Percentiles rank a stretch among this genome's conserved stretches.
These are phyloP conservation scores for Apophysomyces ossiformis DNA, from an alignment of 371 early-diverging fungal species.

Conservation along the genomic window DNA sequence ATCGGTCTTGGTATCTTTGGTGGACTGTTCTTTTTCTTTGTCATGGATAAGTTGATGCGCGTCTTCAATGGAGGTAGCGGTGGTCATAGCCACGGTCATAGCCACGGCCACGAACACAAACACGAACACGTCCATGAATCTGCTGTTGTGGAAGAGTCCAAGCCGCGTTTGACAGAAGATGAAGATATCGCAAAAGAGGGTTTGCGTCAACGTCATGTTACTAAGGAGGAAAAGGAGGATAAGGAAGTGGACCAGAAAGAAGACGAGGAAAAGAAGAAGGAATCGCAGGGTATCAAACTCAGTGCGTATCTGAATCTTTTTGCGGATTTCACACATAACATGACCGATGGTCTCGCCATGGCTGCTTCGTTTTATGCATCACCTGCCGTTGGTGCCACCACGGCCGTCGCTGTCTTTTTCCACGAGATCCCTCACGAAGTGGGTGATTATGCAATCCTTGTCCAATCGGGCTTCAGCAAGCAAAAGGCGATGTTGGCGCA, in stretches of 20 bases:
- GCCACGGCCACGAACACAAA: constrained; percentile 45
- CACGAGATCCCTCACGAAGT: constrained; percentile 95
- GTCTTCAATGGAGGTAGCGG: constrained; percentile 68
- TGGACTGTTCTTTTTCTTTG: constrained; percentile 76
- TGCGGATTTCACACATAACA: constrained; percentile 90
- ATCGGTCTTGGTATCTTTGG: constrained; percentile 78
- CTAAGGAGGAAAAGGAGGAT: constrained; percentile 15
- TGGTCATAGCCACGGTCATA: constrained; percentile 60
- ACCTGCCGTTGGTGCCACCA: constrained; percentile 82
- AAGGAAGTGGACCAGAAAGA: not conserved
- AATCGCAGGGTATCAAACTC: constrained; percentile 57
- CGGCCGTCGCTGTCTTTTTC: constrained; percentile 90
- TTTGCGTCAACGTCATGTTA: constrained; percentile 30
- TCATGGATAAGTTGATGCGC: constrained; percentile 87
- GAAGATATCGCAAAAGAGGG: constrained; percentile 20
- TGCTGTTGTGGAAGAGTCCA: not conserved
- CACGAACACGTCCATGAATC: constrained; percentile 15
- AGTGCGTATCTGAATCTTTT: constrained; percentile 85
- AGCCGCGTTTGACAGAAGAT: not conserved
- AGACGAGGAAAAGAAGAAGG: constrained; percentile 4
- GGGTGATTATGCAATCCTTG: constrained; percentile 89
- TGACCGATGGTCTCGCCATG: constrained; percentile 94
- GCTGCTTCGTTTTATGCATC: constrained; percentile 87
- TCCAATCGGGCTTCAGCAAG: constrained; percentile 82
- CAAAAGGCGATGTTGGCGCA: constrained; percentile 83